A percentile compares a stretch with the other conserved stretches of the same genome.
Conservation (phyloP, 176 grass and related monocot species). For the Chloris gayana region DNA sequence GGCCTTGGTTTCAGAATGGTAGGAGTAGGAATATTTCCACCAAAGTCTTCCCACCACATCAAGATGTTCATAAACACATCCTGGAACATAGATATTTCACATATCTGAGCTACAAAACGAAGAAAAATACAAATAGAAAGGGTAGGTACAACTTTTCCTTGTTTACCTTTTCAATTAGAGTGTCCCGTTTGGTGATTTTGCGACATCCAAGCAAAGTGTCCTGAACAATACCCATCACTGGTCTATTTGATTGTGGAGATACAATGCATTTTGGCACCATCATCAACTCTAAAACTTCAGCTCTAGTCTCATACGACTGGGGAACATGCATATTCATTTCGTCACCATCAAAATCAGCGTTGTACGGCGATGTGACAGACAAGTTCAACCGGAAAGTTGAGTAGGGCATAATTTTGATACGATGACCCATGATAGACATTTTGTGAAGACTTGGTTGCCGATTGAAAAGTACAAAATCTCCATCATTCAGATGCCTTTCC, state of each 20-base stretch:
- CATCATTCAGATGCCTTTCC: slow-evolving; percentile 88
- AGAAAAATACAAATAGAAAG: slow-evolving; percentile 12
- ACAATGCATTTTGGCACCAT: slow-evolving; percentile 99
- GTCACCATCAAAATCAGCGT: slow-evolving; percentile 99
- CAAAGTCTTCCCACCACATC: slow-evolving; percentile 99
- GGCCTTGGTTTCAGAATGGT: slow-evolving; percentile 89
- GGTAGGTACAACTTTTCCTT: background rate
- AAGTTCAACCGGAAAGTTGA: slow-evolving; percentile 93
- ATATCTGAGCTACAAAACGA: slow-evolving; percentile 25
- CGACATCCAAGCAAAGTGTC: slow-evolving; percentile 85
- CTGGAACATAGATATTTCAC: slow-evolving; percentile 51
- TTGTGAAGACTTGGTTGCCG: slow-evolving; percentile 96
- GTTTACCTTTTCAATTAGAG: slow-evolving; percentile 92
- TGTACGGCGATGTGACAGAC: slow-evolving; percentile 95
- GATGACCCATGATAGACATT: slow-evolving; percentile 99
- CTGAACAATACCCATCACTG: slow-evolving; percentile 98
- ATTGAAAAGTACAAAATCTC: slow-evolving; percentile 94
- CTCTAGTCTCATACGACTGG: slow-evolving; percentile 87
- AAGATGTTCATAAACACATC: slow-evolving; percentile 99
- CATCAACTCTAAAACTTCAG: slow-evolving; percentile 96
- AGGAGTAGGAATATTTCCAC: slow-evolving; percentile 91
- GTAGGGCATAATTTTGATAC: slow-evolving; percentile 99
- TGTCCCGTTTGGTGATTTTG: slow-evolving; percentile 95
- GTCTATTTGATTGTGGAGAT: slow-evolving; percentile 89
- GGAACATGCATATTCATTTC: slow-evolving; percentile 99